phyloP scores from a whole-genome alignment of 75 land plant genomes.

The Cupressus sempervirens region DNA sequence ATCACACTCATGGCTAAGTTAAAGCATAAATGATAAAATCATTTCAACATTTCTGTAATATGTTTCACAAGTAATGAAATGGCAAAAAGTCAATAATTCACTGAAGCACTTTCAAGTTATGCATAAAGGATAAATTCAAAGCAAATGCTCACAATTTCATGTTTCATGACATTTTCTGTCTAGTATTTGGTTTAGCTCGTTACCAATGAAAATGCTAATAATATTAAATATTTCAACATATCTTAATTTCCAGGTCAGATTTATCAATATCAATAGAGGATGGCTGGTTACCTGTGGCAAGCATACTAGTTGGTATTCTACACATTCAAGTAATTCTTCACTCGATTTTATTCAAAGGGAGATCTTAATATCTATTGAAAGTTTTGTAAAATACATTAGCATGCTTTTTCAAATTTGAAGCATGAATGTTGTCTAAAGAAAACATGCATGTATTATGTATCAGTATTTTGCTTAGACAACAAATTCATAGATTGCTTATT shows the following conservation, averaged over 20 bases:
- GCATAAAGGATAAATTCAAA: neutral
- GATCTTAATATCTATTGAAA: neutral
- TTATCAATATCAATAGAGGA: constrained; percentile 84
- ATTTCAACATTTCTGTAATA: neutral
- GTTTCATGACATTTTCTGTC: neutral
- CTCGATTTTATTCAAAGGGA: neutral
- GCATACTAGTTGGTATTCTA: constrained; percentile 74
- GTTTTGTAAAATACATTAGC: neutral
- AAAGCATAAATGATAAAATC: too few species aligned
- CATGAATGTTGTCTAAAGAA: neutral
- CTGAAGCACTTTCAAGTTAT: neutral
- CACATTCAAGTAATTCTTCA: constrained; percentile 67
- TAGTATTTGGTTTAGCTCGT: neutral
- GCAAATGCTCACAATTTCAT: neutral
- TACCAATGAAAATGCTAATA: neutral
- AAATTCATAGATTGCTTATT: neutral
- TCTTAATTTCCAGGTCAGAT: constrained; percentile 50
- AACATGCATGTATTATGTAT: neutral
- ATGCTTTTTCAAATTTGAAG: neutral
- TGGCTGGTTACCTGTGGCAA: constrained; percentile 87
- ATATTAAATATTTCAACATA: constrained; percentile 7
- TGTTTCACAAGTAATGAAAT: neutral
- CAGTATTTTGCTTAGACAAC: neutral
- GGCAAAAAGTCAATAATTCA: neutral
- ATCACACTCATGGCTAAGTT: neutral